A percentile compares a stretch with the other conserved stretches of the same genome.
Conservation (phyloP, 805 yeast genomes). For the Metschnikowia hibisci region DNA sequence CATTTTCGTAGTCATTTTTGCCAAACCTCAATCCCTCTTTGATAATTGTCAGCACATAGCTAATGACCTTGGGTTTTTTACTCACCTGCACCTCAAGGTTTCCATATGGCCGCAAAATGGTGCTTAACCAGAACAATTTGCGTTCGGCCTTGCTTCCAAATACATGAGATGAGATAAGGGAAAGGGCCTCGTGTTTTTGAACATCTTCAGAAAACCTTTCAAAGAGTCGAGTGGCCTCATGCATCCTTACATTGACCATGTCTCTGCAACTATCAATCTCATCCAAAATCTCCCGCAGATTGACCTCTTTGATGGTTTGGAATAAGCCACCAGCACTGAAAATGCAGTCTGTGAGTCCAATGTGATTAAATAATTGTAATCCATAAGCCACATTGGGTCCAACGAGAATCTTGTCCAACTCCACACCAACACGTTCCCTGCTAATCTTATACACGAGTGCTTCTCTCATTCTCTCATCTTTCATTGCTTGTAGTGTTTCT, state of each 20-base stretch:
- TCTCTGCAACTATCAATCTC: conserved; percentile 15
- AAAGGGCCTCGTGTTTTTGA: background rate
- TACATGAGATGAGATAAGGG: conserved; percentile 3
- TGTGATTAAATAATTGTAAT: conserved; percentile 51
- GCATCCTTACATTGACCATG: conserved; percentile 17
- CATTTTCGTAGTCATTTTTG: conserved; percentile 49
- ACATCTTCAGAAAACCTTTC: conserved; percentile 16
- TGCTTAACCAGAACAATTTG: conserved; percentile 44
- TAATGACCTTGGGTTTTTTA: conserved; percentile 30
- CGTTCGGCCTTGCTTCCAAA: conserved; percentile 10
- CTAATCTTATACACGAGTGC: conserved; percentile 74
- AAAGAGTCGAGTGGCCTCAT: conserved; percentile 22
- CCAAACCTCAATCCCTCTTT: conserved; percentile 71
- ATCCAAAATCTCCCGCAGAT: conserved; percentile 14
- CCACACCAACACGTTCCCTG: conserved; percentile 86
- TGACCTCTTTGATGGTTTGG: conserved; percentile 17
- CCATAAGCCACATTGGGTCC: conserved; percentile 64
- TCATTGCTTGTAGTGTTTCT: conserved; percentile 64
- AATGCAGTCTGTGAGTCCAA: conserved; percentile 53
- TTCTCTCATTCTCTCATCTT: conserved; percentile 47
- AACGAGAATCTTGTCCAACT: conserved; percentile 71
- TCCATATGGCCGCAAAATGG: conserved; percentile 50
- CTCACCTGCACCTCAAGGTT: conserved; percentile 33
- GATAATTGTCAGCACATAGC: conserved; percentile 49
- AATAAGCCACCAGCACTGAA: conserved; percentile 39